Evolutionary conservation across 2,329 filamentous ascomycete species (phyloP), one percentile per base, ranked within the genome.

Genomic region (Hypomyces perniciosus): DNA sequence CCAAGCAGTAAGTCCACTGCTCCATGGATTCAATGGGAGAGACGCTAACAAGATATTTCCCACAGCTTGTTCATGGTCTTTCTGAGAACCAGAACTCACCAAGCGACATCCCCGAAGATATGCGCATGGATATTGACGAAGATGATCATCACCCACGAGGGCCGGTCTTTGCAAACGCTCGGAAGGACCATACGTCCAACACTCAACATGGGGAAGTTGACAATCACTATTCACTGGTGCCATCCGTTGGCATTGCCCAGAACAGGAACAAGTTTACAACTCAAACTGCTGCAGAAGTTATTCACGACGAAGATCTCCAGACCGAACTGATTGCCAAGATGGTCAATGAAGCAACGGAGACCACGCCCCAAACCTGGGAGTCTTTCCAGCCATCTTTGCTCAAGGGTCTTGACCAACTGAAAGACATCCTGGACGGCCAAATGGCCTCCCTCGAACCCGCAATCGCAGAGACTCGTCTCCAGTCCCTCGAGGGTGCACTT

Each of bases 401-500:
- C 12, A 42, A 10, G 12, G 5, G 28, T 20, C 29, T 55, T 31
- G n/a, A 12, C 40, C 38, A 43, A 8, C 48, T 51, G 38, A 46
- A 51, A 31, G 27, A 42, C 26, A 42, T 51, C n/a, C 48, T 46
- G 10, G 44, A 46, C 7, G 34, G 42, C 3, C 33, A 33, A 7
- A 50, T n/a, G 8, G 41, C 31, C 27, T 10, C 42, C 20, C 41
- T 52, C 12, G 41, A 26, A 8, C 50, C 50, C 3, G 30, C 33
- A 12, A 38, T 45, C 2, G 46, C 48, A 3, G 44, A 46, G n/a
- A 51, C 29, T 29, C 45, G 52, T 31, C 30, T 46, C 9, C 41
- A 42, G 26, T 44, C 47, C 29, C 47, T 56, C n/a, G 43, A 51
- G 6, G 42, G 27, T 6, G 30, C 27, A 1, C n/a, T 56, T 10